These are phyloP conservation scores for Asparagopsis taxiformis DNA, from an alignment of 31 red algal species.

Conservation along the genomic window DNA sequence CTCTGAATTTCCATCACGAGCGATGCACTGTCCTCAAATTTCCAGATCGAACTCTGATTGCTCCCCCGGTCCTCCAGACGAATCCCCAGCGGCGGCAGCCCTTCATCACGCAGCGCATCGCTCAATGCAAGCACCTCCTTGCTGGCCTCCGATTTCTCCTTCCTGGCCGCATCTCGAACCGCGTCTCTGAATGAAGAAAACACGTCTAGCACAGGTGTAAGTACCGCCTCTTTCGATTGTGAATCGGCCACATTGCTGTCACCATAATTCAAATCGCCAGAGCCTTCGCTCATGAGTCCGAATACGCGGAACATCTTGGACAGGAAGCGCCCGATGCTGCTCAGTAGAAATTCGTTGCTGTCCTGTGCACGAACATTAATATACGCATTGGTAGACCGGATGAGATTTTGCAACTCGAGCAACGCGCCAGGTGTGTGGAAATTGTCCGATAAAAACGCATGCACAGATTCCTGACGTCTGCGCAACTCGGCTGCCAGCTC, in stretches of 20 bases:
- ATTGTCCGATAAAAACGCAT: conserved; percentile 64
- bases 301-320: conserved; percentile 74
- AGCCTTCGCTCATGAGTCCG: conserved; percentile 42
- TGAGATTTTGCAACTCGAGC: conserved; percentile 46
- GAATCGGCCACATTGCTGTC: conserved; percentile 17
- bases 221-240: conserved; percentile 49
- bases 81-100: conserved; percentile 80
- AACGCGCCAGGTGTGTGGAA: conserved; percentile 84
- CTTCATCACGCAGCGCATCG: conserved; percentile 85
- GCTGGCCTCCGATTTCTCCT: conserved; percentile 39
- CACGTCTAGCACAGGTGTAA: conserved; percentile 71
- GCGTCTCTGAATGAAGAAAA: conserved; percentile 60
- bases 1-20: conserved; percentile 66
- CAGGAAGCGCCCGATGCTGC: conserved; percentile 54
- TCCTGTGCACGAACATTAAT: conserved; percentile 5
- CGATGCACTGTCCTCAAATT: conserved; percentile 68
- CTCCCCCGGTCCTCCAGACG: conserved; percentile 86
- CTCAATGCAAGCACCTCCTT: conserved; percentile 54
- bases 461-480: conserved; percentile 35
- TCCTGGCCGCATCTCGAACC: conserved; percentile 42
- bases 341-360: conserved; percentile 38
- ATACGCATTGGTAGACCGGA: conserved; percentile 75
- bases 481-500: conserved; percentile 50
- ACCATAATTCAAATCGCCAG: conserved; percentile 48
- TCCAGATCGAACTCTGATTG: conserved; percentile 67